Evolutionary conservation across 2,329 filamentous ascomycete species (phyloP).

Genomic region (Trichoderma citrinoviride): DNA sequence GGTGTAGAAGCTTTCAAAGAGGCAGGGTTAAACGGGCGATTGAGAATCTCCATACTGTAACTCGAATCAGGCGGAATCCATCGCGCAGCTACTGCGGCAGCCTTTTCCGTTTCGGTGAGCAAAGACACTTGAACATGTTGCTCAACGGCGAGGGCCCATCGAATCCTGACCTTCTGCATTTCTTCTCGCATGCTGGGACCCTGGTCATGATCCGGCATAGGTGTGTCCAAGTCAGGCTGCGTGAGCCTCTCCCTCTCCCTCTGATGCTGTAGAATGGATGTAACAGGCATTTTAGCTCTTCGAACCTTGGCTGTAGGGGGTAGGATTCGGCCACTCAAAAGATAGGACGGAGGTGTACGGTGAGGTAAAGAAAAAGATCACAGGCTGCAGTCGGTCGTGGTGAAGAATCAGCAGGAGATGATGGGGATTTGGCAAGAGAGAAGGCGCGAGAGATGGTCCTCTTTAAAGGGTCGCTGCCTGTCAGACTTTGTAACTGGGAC

Average conservation of each 20-base stretch:
- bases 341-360: too few species aligned
- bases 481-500: too few species aligned
- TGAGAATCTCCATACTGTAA: not conserved
- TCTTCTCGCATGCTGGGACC: not conserved
- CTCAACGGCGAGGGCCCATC: not conserved
- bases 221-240: not conserved
- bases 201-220: not conserved
- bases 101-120: not conserved
- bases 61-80: not conserved
- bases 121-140: not conserved
- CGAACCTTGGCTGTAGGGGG: not conserved
- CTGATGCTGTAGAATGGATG: constrained; percentile 3
- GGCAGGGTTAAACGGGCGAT: not conserved
- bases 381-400: not conserved
- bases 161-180: not conserved
- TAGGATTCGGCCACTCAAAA: too few species aligned
- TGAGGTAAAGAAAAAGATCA: not conserved
- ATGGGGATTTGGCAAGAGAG: not conserved
- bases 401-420: constrained; percentile 30
- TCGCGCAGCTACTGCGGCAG: not conserved
- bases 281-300: not conserved
- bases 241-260: not conserved
- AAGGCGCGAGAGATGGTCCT: not conserved
- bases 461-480: not conserved
- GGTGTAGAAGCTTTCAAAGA: too few species aligned